phyloP scores from a whole-genome alignment of 768 basidiomycete species.

The Kwoniella dejecticola region DNA sequence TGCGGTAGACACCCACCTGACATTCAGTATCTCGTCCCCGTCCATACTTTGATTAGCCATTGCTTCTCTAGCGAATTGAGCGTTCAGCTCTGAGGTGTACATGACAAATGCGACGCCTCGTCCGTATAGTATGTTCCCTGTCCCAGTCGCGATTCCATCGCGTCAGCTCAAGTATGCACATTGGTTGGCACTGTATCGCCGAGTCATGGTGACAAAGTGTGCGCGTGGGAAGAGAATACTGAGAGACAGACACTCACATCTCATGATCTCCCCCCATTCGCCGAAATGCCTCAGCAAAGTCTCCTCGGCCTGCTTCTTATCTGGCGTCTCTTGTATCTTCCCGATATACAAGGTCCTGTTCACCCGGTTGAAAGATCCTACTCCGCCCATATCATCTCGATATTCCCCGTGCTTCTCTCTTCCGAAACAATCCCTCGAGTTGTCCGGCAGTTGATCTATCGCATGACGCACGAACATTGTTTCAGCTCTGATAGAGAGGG shows the following conservation, averaged over 20 bases:
- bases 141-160: not conserved
- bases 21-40: constrained; percentile 95
- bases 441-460: constrained; percentile 71
- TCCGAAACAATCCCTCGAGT: constrained; percentile 94
- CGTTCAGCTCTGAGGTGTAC: constrained; percentile 78
- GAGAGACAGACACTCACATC: constrained; percentile 64
- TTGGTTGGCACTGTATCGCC: no score
- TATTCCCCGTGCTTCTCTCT: constrained; percentile 97
- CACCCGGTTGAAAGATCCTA: constrained; percentile 90
- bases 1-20: constrained; percentile 64
- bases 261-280: constrained; percentile 92
- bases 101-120: constrained; percentile 97
- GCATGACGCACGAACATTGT: not conserved
- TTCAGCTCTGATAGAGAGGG: constrained; percentile 11
- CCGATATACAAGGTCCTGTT: constrained; percentile 95
- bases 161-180: no score
- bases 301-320: constrained; percentile 82
- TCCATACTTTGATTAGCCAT: constrained; percentile 99
- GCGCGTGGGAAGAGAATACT: not conserved
- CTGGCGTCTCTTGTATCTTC: constrained; percentile 72
- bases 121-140: constrained; percentile 87
- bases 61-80: constrained; percentile 95
- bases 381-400: constrained; percentile 99
- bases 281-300: constrained; percentile 87
- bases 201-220: no score